A percentile compares a stretch with the other conserved stretches of the same genome.
Conservation (phyloP, 768 basidiomycete genomes). For the Termitomyces sp. region DNA sequence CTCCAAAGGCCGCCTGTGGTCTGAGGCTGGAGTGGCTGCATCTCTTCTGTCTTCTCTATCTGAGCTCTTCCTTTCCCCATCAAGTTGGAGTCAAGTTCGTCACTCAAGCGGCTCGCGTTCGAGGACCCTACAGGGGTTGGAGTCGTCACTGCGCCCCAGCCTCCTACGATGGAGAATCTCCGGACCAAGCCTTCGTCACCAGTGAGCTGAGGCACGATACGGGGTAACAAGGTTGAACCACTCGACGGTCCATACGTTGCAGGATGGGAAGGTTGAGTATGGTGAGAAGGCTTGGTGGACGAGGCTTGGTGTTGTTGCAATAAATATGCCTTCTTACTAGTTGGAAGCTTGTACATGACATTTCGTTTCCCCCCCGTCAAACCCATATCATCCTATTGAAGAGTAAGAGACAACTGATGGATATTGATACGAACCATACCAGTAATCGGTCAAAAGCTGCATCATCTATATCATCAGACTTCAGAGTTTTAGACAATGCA, state of each 20-base stretch:
- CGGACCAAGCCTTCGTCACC: constrained; percentile 67
- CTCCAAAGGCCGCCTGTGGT: constrained; percentile 74
- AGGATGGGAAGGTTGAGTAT: constrained; percentile 35
- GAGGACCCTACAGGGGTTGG: constrained; percentile 31
- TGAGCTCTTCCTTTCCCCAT: constrained; percentile 23
- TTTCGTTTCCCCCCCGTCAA: constrained; percentile 67
- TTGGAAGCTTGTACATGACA: constrained; percentile 58
- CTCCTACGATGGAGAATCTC: constrained; percentile 60
- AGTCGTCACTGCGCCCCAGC: constrained; percentile 46
- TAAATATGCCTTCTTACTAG: constrained; percentile 64
- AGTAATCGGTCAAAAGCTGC: constrained; percentile 67
- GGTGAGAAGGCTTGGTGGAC: constrained; percentile 20
- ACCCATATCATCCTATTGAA: constrained; percentile 63
- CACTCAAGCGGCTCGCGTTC: constrained; percentile 31
- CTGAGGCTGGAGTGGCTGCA: constrained; percentile 53
- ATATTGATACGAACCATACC: constrained; percentile 29
- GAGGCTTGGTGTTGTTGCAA: constrained; percentile 51
- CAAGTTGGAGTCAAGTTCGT: constrained; percentile 30
- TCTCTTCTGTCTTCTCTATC: constrained; percentile 31
- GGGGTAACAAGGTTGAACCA: constrained; percentile 54
- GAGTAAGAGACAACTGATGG: constrained; percentile 5
- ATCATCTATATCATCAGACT: constrained; percentile 30
- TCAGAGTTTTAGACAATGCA: constrained; percentile 23
- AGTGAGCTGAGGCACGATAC: constrained; percentile 71
- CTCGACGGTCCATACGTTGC: constrained; percentile 60